phyloP scores from a whole-genome alignment of 495 filamentous ascomycete species.

The Poronia punctata region DNA sequence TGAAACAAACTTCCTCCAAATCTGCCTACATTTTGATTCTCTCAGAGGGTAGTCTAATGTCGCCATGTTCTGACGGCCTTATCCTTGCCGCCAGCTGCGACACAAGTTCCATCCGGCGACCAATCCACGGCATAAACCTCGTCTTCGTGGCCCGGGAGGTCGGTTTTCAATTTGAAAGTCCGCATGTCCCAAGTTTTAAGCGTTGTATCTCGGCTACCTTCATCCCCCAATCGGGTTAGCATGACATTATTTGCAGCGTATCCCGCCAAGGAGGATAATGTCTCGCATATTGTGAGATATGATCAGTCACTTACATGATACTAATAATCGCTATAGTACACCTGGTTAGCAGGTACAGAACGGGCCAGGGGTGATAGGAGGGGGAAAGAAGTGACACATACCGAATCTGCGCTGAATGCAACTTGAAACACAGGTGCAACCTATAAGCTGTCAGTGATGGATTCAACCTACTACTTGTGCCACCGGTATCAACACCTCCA shows the following conservation, averaged over 20 bases:
- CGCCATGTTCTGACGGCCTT: slow-evolving; percentile 85
- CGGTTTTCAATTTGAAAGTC: slow-evolving; percentile 70
- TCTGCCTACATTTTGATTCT: slow-evolving; percentile 4
- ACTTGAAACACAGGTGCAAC: slow-evolving; percentile 86
- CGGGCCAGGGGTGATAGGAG: background rate
- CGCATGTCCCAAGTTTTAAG: slow-evolving; percentile 90
- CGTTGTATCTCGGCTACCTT: slow-evolving; percentile 67
- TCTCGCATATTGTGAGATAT: slow-evolving; percentile 8
- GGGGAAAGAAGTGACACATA: slow-evolving; percentile 13
- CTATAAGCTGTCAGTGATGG: slow-evolving; percentile 14
- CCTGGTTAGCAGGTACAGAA: slow-evolving; percentile 3
- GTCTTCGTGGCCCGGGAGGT: slow-evolving; percentile 90
- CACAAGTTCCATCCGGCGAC: slow-evolving; percentile 77
- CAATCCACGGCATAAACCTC: slow-evolving; percentile 91
- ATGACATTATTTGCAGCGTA: slow-evolving; percentile 65
- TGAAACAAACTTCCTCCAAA: slow-evolving; percentile 15
- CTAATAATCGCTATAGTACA: slow-evolving; percentile 4
- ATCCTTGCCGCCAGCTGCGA: slow-evolving; percentile 88
- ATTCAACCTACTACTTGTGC: background rate
- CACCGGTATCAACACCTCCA: too few relatives aligned
- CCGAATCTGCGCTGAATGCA: slow-evolving; percentile 81
- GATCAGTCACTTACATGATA: slow-evolving; percentile 7
- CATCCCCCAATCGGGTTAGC: background rate
- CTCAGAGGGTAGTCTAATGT: slow-evolving; percentile 26
- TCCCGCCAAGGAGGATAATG: slow-evolving; percentile 57